Evolutionary conservation across 805 yeast species (phyloP), one percentile per base, ranked within the genome.

Genomic region (Candida tibetensis): DNA sequence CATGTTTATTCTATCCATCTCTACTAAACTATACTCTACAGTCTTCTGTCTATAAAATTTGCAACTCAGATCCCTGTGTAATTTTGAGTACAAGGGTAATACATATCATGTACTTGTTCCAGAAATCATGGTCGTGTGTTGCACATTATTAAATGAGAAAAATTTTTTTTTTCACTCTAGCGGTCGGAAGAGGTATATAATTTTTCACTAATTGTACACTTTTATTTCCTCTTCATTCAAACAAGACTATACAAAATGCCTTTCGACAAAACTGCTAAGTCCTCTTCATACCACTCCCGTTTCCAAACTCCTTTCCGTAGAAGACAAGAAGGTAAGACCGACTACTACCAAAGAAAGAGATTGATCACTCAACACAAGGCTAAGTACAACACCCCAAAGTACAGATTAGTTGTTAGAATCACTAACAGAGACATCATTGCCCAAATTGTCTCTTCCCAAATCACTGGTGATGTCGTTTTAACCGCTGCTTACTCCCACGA

Each of bases 241-340:
- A 32, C 25, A 39, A 29, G 32, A 25, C 36, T 15, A 30, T 27
- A 29, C 45, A 79, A 64, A 72, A 87, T 87, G 95, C 78, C 79
- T 62, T 87, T 87, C 88, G 72, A 72, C 63, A 79, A 77, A 66
- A 62, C 69, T 55, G 62, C 73, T 57, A 88, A 89, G 82, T 74
- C 79, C 69, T 82, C 95, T 66, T 91, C 97, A 58, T 93, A 93
- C 91, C 87, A 81, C 81, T 89, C 97, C 69, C 90, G 99, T 74
- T 93, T 82, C 95, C 99, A 93, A 81, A 93, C 99, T 72, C 97
- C 98, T 57, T 93, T 90, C 96, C 89, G 99, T 77, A 90, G 99
- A 83, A 87, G 99, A 85, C 87, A 95, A 73, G 97, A 93, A 79
- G 99, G 99, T 79, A 93, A 93, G 83, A 93, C 99, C 70, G 99